A percentile compares a stretch with the other conserved stretches of the same genome.
phyloP scores from a whole-genome alignment of 2,329 filamentous ascomycete genomes.

The Paramyrothecium roridum region DNA sequence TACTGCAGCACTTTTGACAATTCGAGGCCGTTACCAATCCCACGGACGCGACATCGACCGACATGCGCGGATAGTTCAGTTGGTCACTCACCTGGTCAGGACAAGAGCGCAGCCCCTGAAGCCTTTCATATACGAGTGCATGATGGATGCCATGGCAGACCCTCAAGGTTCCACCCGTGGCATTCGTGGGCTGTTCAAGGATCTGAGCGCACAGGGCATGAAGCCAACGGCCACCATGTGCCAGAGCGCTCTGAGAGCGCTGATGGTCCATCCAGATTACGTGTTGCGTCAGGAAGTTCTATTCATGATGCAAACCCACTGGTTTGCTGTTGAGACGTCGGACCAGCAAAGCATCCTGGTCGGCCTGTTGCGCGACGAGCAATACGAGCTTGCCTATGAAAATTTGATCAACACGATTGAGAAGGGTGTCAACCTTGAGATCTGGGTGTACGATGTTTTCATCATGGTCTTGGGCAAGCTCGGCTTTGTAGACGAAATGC shows the following conservation, averaged over 20 bases:
- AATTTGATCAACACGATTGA: constrained; percentile 65
- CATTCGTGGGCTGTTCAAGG: constrained; percentile 62
- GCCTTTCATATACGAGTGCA: constrained; percentile 64
- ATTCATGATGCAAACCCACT: constrained; percentile 69
- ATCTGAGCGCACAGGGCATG: constrained; percentile 65
- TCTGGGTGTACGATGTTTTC: constrained; percentile 78
- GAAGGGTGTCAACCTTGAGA: constrained; percentile 51
- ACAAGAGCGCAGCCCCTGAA: constrained; percentile 53
- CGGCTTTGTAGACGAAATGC: constrained; percentile 74
- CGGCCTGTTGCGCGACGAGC: constrained; percentile 75
- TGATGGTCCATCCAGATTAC: constrained; percentile 86
- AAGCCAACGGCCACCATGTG: constrained; percentile 64
- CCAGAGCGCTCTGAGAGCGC: constrained; percentile 66
- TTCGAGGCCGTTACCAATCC: constrained; percentile 15
- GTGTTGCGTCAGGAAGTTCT: constrained; percentile 69
- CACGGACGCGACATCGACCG: constrained; percentile 15
- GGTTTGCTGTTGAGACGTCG: constrained; percentile 50
- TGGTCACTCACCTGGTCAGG: constrained; percentile 58
- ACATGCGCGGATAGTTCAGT: constrained; percentile 24
- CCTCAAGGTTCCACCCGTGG: constrained; percentile 64
- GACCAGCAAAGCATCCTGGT: constrained; percentile 67
- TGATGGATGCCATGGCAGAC: constrained; percentile 70
- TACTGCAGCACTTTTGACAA: constrained; percentile 17
- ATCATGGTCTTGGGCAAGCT: constrained; percentile 69
- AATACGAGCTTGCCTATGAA: constrained; percentile 76